Evolutionary conservation across 164 flowering plant species (phyloP).

Genomic region (Macadamia integrifolia): DNA sequence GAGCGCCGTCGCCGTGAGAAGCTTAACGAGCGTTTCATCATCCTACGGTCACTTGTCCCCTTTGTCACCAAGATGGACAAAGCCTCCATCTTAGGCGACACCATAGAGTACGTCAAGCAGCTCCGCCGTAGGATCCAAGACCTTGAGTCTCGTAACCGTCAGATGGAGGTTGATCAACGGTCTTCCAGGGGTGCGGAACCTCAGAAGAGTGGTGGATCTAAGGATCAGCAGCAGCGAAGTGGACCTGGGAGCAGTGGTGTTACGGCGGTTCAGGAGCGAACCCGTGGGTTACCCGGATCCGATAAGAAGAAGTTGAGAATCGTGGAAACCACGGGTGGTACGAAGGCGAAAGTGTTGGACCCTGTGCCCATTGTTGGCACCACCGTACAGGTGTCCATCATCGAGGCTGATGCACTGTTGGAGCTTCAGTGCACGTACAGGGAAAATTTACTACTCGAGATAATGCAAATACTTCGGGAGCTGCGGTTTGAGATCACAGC

Average conservation of each 20-base stretch:
- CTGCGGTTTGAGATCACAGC: slow-evolving; percentile 57
- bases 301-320: slow-evolving; percentile 62
- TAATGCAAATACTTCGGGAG: slow-evolving; percentile 62
- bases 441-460: slow-evolving; percentile 73
- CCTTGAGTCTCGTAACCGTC: slow-evolving; percentile 48
- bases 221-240: slow-evolving; percentile 23
- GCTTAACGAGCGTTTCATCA: slow-evolving; percentile 67
- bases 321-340: slow-evolving; percentile 39
- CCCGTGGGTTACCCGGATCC: slow-evolving; percentile 9
- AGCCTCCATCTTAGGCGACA: slow-evolving; percentile 91
- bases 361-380: slow-evolving; percentile 15
- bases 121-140: slow-evolving; percentile 64
- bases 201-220: slow-evolving; percentile 13
- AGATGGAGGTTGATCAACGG: slow-evolving; percentile 33
- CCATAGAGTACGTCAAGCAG: slow-evolving; percentile 94
- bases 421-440: slow-evolving; percentile 69
- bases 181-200: slow-evolving; percentile 10
- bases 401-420: slow-evolving; percentile 77
- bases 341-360: slow-evolving; percentile 38
- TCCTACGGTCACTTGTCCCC: slow-evolving; percentile 65
- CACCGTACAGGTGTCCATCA: slow-evolving; percentile 76
- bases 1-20: slow-evolving; percentile 78
- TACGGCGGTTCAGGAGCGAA: slow-evolving; percentile 12
- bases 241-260: slow-evolving; percentile 9
- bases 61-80: slow-evolving; percentile 97